phyloP scores from a whole-genome alignment of 2,329 filamentous ascomycete species.

The Trichoderma breve region DNA sequence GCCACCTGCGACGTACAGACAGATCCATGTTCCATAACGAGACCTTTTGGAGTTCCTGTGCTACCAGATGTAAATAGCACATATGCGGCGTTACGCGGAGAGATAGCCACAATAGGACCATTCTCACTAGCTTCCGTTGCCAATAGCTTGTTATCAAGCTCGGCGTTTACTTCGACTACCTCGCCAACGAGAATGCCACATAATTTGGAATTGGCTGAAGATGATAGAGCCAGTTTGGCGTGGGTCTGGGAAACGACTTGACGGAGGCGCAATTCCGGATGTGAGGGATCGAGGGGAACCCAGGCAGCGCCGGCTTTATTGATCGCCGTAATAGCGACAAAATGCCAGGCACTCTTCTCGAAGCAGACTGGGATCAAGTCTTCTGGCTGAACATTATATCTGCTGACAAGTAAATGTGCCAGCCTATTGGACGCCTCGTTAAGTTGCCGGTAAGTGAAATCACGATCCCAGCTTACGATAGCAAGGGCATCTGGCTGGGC shows the following conservation, averaged over 20 bases:
- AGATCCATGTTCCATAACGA: constrained; percentile 17
- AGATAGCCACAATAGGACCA: background rate
- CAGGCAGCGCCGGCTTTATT: constrained; percentile 25
- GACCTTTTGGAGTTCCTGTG: constrained; percentile 14
- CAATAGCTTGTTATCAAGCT: background rate
- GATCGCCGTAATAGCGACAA: constrained; percentile 23
- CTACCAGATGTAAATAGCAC: constrained; percentile 12
- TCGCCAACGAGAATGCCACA: constrained; percentile 21
- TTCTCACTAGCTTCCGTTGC: background rate
- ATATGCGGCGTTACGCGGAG: constrained; percentile 8
- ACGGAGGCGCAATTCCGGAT: constrained; percentile 19
- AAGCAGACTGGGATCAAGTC: constrained; percentile 30
- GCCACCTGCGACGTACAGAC: constrained; percentile 2
- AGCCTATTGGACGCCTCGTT: constrained; percentile 13
- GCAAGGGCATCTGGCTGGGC: constrained; percentile 15
- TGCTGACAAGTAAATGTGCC: constrained; percentile 11
- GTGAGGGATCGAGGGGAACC: constrained; percentile 23
- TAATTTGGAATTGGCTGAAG: constrained; percentile 21
- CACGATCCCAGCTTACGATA: constrained; percentile 22
- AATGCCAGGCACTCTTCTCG: constrained; percentile 29
- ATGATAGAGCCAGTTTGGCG: constrained; percentile 11
- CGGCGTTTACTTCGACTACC: constrained; percentile 13
- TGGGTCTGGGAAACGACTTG: constrained; percentile 17
- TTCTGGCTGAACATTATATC: background rate
- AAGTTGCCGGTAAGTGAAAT: constrained; percentile 15